A percentile compares a stretch with the other conserved stretches of the same genome.
Evolutionary conservation across 345 rosid genomes (phyloP).

Genomic region (Eucalyptus marginata): DNA sequence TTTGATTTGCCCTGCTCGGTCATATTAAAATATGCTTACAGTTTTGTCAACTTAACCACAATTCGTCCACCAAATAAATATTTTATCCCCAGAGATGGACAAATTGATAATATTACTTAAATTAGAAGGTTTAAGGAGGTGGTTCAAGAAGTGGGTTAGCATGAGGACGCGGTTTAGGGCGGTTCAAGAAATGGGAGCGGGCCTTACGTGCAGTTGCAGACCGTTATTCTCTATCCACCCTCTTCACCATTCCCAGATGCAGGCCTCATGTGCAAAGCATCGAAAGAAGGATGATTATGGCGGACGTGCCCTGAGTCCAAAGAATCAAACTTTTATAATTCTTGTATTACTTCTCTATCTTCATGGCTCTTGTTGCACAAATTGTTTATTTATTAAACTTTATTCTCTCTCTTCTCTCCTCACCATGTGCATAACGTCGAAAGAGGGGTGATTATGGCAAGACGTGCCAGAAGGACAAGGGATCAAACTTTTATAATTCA

Average conservation of each 20-base stretch:
- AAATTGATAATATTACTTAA: too few relatives aligned
- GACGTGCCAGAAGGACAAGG: accelerated
- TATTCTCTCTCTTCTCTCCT: too few relatives aligned
- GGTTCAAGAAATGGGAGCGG: not conserved
- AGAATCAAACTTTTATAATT: not conserved
- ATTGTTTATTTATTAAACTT: too few relatives aligned
- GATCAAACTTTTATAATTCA: too few relatives aligned
- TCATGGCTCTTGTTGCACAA: not conserved
- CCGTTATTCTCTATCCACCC: not conserved
- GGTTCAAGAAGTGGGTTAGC: not conserved
- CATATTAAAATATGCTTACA: too few relatives aligned
- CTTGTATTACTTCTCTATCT: not conserved
- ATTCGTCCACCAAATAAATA: not conserved
- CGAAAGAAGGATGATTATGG: not conserved
- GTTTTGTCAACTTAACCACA: not conserved
- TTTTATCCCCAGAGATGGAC: not conserved
- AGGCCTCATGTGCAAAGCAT: too few relatives aligned
- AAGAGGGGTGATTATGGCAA: too few relatives aligned
- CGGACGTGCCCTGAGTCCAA: not conserved
- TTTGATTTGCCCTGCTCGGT: too few relatives aligned
- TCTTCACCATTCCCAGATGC: not conserved
- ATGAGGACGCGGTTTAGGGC: not conserved
- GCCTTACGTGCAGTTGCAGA: not conserved
- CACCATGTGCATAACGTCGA: too few relatives aligned
- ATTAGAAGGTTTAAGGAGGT: not conserved